Conservation (phyloP, 164 flowering plant genomes). For the Magnolia changhungtana region DNA sequence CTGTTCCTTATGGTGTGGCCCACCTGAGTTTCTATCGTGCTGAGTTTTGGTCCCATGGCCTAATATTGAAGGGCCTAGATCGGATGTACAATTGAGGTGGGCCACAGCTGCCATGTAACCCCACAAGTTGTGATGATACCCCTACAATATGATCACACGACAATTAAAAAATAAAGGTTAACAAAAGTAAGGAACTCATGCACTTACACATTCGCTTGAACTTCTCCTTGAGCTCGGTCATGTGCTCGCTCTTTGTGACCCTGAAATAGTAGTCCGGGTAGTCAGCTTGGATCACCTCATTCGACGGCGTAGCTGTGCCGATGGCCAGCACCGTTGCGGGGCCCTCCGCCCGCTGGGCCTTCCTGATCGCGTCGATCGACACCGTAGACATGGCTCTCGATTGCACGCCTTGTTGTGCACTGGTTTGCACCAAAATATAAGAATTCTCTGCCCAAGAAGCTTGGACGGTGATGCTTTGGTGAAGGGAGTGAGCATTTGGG, state of each 20-base stretch:
- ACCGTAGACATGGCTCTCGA: not conserved
- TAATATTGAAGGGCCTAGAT: no score
- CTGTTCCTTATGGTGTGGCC: no score
- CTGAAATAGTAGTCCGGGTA: constrained; percentile 32
- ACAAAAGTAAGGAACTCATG: not conserved
- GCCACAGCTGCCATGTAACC: not conserved
- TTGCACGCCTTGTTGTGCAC: not conserved
- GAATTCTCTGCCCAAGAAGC: not conserved
- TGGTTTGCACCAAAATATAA: not conserved
- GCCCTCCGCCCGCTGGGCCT: constrained; percentile 23
- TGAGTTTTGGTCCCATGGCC: no score
- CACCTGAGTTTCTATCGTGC: no score
- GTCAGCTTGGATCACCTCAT: constrained; percentile 18
- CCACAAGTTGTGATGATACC: not conserved
- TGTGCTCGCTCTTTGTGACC: constrained; percentile 31
- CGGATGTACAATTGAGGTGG: not conserved
- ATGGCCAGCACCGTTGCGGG: constrained; percentile 27
- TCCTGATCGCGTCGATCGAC: constrained; percentile 13
- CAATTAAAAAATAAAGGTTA: no score
- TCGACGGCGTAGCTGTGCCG: constrained; percentile 29
- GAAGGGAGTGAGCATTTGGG: not conserved
- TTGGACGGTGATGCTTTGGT: not conserved
- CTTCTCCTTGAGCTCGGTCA: constrained; percentile 27
- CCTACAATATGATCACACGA: not conserved
- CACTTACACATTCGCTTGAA: constrained; percentile 28